Conservation (phyloP, 2,329 filamentous ascomycete species). For the Nannizziopsis arthrosporioides region DNA sequence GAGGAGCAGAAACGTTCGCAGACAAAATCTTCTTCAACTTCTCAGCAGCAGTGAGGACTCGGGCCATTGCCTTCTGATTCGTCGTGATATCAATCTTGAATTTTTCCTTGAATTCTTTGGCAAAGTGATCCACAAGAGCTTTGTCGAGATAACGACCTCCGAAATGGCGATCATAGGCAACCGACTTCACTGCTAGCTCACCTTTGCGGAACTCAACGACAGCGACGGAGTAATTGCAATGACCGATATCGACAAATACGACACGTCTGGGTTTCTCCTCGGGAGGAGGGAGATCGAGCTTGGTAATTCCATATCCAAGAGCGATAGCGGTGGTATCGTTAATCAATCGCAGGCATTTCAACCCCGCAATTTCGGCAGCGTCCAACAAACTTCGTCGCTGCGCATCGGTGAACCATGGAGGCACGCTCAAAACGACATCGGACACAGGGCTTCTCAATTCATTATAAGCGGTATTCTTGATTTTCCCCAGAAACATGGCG, state of each 20-base stretch:
- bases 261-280: slow-evolving; percentile 91
- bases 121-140: slow-evolving; percentile 86
- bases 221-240: slow-evolving; percentile 90
- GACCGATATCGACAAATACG: slow-evolving; percentile 84
- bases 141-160: slow-evolving; percentile 96
- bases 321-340: slow-evolving; percentile 97
- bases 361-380: slow-evolving; percentile 81
- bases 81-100: slow-evolving; percentile 92
- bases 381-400: slow-evolving; percentile 85
- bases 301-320: slow-evolving; percentile 94
- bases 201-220: slow-evolving; percentile 96
- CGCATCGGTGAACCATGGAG: slow-evolving; percentile 91
- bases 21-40: slow-evolving; percentile 98
- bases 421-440: slow-evolving; percentile 87
- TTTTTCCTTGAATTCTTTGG: slow-evolving; percentile 91
- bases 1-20: slow-evolving; percentile 78
- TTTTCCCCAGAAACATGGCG: slow-evolving; percentile 91
- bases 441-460: slow-evolving; percentile 86
- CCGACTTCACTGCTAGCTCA: slow-evolving; percentile 85
- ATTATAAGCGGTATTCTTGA: slow-evolving; percentile 72
- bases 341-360: slow-evolving; percentile 87
- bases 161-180: slow-evolving; percentile 87
- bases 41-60: slow-evolving; percentile 79
- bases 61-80: slow-evolving; percentile 79
- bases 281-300: slow-evolving; percentile 74